phyloP scores from a whole-genome alignment of 768 basidiomycete genomes.

The Inosperma sp. region DNA sequence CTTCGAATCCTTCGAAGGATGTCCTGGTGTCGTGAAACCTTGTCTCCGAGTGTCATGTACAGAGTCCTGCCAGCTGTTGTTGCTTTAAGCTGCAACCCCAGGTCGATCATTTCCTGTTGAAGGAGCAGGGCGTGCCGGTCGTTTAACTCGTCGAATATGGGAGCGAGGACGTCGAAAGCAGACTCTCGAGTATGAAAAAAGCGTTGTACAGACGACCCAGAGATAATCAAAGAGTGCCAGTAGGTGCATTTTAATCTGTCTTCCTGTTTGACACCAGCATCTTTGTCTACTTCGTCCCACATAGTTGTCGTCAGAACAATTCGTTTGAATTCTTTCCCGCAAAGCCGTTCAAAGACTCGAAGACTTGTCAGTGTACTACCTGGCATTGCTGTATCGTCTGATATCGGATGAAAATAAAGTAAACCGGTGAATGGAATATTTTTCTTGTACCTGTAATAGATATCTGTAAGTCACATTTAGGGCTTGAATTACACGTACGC shows the following conservation, averaged over 20 bases:
- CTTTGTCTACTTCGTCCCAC: too few relatives aligned
- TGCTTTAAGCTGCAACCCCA: background rate
- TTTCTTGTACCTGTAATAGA: background rate
- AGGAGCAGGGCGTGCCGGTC: background rate
- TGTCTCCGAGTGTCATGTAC: background rate
- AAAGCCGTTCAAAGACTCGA: slow-evolving; percentile 40
- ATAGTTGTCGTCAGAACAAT: slow-evolving; percentile 42
- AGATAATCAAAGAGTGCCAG: background rate
- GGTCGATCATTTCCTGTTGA: background rate
- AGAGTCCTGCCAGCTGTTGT: background rate
- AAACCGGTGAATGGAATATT: slow-evolving; percentile 22
- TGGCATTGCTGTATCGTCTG: slow-evolving; percentile 32
- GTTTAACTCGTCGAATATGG: background rate
- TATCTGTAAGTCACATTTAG: background rate
- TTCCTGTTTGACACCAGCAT: slow-evolving; percentile 34
- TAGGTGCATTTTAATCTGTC: background rate
- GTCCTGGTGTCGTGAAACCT: background rate
- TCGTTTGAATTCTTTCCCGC: slow-evolving; percentile 40
- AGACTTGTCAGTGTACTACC: slow-evolving; percentile 39
- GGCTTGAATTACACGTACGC: slow-evolving; percentile 12
- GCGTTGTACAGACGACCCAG: background rate
- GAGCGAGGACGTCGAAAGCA: background rate
- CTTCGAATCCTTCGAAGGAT: background rate
- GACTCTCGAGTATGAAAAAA: background rate
- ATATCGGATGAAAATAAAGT: too few relatives aligned